Conservation (phyloP, 163 green algal genomes). For the Scenedesmus sp. region DNA sequence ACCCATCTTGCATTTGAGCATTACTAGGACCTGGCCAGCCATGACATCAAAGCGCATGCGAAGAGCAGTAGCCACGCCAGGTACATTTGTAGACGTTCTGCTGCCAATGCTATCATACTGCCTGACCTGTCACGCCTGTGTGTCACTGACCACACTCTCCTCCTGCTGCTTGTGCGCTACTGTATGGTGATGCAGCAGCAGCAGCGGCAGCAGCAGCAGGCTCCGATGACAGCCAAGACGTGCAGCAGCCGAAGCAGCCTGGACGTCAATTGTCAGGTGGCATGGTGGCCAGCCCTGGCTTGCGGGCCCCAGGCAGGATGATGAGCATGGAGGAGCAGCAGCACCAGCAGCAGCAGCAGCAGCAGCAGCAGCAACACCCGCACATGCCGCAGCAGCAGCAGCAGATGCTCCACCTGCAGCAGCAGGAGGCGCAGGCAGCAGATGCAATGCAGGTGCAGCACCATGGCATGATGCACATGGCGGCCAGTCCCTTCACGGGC, state of each 20-base stretch:
- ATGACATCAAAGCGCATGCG: no score
- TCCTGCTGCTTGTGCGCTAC: neutral
- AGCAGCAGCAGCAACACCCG: conserved; percentile 9
- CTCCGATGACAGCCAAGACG: neutral
- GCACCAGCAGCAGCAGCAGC: neutral
- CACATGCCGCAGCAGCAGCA: conserved; percentile 25
- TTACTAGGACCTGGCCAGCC: no score
- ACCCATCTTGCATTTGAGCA: neutral
- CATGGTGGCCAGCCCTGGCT: conserved; percentile 27
- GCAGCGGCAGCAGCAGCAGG: conserved; percentile 7
- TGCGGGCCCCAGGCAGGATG: neutral
- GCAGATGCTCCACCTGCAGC: conserved; percentile 22
- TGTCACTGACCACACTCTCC: neutral
- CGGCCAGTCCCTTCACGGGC: neutral
- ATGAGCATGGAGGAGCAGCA: conserved; percentile 32
- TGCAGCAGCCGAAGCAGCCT: conserved; percentile 10
- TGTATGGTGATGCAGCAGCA: neutral
- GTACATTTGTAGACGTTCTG: neutral
- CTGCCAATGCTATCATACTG: neutral
- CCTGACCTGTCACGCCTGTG: no score
- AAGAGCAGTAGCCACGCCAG: no score
- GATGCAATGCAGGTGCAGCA: conserved; percentile 40
- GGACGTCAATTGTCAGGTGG: neutral
- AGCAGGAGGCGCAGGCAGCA: conserved; percentile 1
- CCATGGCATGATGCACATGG: conserved; percentile 23